Evolutionary conservation across 2,329 filamentous ascomycete genomes (phyloP).

Genomic region (Anisogramma anomala): DNA sequence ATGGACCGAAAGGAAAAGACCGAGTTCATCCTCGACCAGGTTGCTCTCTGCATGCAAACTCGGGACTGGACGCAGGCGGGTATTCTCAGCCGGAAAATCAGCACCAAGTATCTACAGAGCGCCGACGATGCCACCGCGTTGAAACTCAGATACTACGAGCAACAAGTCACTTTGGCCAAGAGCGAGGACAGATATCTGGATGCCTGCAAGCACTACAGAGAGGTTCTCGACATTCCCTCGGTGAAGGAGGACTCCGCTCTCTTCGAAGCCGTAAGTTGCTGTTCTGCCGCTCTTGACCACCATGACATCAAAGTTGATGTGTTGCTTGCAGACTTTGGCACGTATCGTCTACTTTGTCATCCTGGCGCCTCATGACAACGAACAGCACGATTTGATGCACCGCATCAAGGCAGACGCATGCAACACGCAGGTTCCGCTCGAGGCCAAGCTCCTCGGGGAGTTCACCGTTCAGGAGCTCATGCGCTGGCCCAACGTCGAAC

Average conservation of each 20-base stretch:
- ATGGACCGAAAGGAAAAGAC: conserved; percentile 98
- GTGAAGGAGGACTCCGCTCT: conserved; percentile 72
- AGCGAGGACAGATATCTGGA: conserved; percentile 97
- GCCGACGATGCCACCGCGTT: conserved; percentile 92
- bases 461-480: conserved; percentile 96
- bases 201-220: conserved; percentile 94
- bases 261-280: conserved; percentile 9
- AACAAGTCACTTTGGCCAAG: conserved; percentile 91
- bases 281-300: too few species aligned
- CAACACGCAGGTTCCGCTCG: conserved; percentile 63
- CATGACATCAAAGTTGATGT: background rate
- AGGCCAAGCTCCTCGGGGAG: conserved; percentile 78
- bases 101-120: conserved; percentile 79
- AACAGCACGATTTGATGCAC: conserved; percentile 94
- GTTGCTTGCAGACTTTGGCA: conserved; percentile 58
- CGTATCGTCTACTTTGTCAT: conserved; percentile 97
- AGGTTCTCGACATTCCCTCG: conserved; percentile 90
- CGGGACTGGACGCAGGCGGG: conserved; percentile 93
- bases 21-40: conserved; percentile 94
- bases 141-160: conserved; percentile 90
- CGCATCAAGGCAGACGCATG: conserved; percentile 79
- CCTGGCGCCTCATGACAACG: conserved; percentile 93
- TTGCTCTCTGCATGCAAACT: conserved; percentile 86
- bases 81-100: conserved; percentile 93
- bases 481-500: conserved; percentile 90